phyloP scores from a whole-genome alignment of 768 basidiomycete species.

The Candolleomyces efflorescens region DNA sequence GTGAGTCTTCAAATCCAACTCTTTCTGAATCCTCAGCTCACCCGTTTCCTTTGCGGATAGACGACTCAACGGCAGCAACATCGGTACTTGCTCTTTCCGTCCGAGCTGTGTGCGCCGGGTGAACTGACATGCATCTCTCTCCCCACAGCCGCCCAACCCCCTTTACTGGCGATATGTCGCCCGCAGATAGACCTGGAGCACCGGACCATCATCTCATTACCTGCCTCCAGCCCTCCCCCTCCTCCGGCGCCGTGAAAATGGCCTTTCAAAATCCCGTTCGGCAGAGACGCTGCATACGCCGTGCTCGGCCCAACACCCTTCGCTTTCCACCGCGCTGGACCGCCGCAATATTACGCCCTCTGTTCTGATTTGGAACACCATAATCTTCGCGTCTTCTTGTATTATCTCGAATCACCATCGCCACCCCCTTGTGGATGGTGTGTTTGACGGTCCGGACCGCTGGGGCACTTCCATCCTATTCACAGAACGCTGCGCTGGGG shows the following conservation, averaged over 20 bases:
- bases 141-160: slow-evolving; percentile 33
- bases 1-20: slow-evolving; percentile 37
- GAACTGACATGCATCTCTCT: not conserved
- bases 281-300: too few relatives aligned
- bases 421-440: too few relatives aligned
- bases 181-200: slow-evolving; percentile 30
- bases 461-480: too few relatives aligned
- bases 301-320: too few relatives aligned
- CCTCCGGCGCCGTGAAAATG: not conserved
- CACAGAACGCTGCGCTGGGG: too few relatives aligned
- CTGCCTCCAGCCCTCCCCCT: not conserved
- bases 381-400: too few relatives aligned
- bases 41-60: slow-evolving; percentile 26
- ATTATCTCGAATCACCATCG: too few relatives aligned
- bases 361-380: too few relatives aligned
- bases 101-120: not conserved
- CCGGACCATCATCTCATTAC: not conserved
- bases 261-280: too few relatives aligned
- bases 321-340: too few relatives aligned
- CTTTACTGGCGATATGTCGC: slow-evolving; percentile 46
- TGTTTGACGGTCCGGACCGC: too few relatives aligned
- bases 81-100: slow-evolving; percentile 22
- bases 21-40: not conserved
- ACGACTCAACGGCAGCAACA: slow-evolving; percentile 56
- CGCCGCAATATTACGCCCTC: too few relatives aligned